Conservation (phyloP, 192 early-diverging fungal genomes). For the Funneliformis geosporum region DNA sequence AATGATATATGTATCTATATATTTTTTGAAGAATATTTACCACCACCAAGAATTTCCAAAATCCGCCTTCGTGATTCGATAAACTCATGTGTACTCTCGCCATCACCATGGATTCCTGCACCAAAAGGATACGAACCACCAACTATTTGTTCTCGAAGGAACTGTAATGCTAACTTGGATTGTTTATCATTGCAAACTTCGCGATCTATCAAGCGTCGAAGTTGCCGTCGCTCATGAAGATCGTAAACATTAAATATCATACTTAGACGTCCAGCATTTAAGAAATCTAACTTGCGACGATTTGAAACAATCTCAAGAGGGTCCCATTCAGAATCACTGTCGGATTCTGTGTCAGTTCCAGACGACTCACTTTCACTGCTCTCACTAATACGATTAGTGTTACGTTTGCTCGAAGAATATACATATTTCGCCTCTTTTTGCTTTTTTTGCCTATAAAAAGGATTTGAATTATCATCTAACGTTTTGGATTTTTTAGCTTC, state of each 20-base stretch:
- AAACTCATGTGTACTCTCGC: conserved; percentile 15
- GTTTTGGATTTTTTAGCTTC: neutral
- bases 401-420: too few relatives aligned
- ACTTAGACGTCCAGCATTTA: conserved; percentile 14
- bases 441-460: neutral
- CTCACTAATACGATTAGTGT: neutral
- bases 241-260: conserved; percentile 6
- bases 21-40: neutral
- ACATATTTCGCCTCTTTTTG: neutral
- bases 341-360: neutral
- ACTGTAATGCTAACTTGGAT: neutral
- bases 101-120: conserved; percentile 7
- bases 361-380: neutral
- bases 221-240: neutral
- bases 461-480: neutral
- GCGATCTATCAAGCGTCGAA: neutral
- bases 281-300: conserved; percentile 4
- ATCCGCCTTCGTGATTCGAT: conserved; percentile 1
- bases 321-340: neutral
- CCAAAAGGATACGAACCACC: conserved; percentile 26
- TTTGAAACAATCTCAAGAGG: neutral
- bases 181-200: neutral
- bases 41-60: neutral
- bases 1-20: neutral
- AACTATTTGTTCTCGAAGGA: conserved; percentile 12